Evolutionary conservation across 1,139 yeast genomes (phyloP).

Genomic region (Hemisphaericaspora lyxosophila): DNA sequence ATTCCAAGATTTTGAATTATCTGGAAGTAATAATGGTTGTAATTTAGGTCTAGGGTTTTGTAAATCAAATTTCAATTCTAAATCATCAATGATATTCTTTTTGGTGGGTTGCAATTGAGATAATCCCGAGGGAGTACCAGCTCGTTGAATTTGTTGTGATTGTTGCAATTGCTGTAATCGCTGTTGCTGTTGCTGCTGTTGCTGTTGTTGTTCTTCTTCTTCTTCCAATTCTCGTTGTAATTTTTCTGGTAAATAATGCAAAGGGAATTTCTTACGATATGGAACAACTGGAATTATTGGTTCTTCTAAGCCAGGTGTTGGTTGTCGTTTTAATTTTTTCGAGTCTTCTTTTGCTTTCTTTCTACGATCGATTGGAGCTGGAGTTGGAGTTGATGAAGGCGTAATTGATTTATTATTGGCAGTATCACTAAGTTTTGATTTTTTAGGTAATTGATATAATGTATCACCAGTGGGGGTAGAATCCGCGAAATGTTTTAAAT

Average conservation of each 20-base stretch:
- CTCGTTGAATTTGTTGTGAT: not conserved
- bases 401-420: constrained; percentile 1
- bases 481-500: constrained; percentile 42
- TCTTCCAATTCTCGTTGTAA: constrained; percentile 20
- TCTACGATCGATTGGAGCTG: constrained; percentile 1
- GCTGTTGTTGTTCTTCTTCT: constrained; percentile 11
- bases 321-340: not conserved
- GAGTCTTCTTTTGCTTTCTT: constrained; percentile 5
- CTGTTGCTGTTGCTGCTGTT: not conserved
- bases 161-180: not conserved
- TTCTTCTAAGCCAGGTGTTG: constrained; percentile 1
- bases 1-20: constrained; percentile 30
- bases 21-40: constrained; percentile 26
- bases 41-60: constrained; percentile 40
- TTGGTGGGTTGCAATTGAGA: constrained; percentile 39
- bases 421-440: constrained; percentile 2
- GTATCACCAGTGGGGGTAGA: constrained; percentile 43
- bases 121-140: constrained; percentile 10
- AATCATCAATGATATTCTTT: constrained; percentile 39
- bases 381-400: constrained; percentile 5
- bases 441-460: constrained; percentile 18
- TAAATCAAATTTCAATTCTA: constrained; percentile 38
- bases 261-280: constrained; percentile 30
- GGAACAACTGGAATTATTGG: constrained; percentile 7
- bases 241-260: constrained; percentile 38